phyloP scores from a whole-genome alignment of 2,329 filamentous ascomycete species.

The Colletotrichum spinosum region DNA sequence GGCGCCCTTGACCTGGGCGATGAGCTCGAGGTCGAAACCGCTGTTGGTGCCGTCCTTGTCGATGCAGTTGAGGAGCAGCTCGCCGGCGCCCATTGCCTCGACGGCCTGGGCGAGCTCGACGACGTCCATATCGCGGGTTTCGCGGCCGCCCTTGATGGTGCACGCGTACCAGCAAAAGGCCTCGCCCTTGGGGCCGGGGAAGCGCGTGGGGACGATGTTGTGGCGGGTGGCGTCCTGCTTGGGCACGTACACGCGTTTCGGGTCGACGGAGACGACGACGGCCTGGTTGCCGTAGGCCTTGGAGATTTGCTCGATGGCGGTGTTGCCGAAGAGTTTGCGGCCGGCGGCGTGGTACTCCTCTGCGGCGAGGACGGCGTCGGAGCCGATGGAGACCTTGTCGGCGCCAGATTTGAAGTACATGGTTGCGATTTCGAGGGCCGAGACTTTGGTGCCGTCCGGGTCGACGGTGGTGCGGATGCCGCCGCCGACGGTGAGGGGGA shows the following conservation, averaged over 20 bases:
- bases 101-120: slow-evolving; percentile 89
- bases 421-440: slow-evolving; percentile 90
- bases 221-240: slow-evolving; percentile 79
- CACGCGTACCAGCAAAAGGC: slow-evolving; percentile 95
- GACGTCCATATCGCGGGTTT: slow-evolving; percentile 94
- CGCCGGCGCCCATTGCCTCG: slow-evolving; percentile 94
- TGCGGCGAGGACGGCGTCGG: slow-evolving; percentile 91
- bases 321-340: slow-evolving; percentile 78
- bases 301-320: slow-evolving; percentile 95
- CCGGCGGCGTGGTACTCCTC: slow-evolving; percentile 87
- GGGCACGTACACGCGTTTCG: slow-evolving; percentile 88
- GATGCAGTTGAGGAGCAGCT: slow-evolving; percentile 97
- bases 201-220: slow-evolving; percentile 75
- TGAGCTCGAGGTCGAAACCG: slow-evolving; percentile 94
- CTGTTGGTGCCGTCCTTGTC: slow-evolving; percentile 95
- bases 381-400: slow-evolving; percentile 97
- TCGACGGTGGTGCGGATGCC: slow-evolving; percentile 95
- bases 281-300: slow-evolving; percentile 95
- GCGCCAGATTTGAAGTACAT: slow-evolving; percentile 98
- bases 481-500: slow-evolving; percentile 94
- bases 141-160: slow-evolving; percentile 94
- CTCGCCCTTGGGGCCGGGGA: slow-evolving; percentile 81
- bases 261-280: slow-evolving; percentile 95
- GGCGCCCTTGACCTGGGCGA: slow-evolving; percentile 86
- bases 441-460: slow-evolving; percentile 85